Evolutionary conservation across 2,329 filamentous ascomycete genomes (phyloP).

Genomic region (Fusarium equiseti): DNA sequence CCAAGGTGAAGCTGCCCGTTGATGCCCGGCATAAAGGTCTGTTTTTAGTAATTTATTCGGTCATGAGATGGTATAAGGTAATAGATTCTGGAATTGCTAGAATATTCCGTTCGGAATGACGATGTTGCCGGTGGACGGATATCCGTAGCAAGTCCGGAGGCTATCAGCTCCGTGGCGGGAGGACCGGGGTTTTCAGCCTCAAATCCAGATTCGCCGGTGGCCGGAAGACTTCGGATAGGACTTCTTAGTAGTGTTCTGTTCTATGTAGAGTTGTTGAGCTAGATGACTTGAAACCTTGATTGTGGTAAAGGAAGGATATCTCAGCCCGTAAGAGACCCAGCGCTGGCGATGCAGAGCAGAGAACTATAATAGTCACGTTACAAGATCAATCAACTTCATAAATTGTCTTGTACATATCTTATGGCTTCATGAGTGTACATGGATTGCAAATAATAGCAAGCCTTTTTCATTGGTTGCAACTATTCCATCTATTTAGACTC

Average conservation of each 20-base stretch:
- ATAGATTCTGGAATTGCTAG: background rate
- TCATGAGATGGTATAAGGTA: background rate
- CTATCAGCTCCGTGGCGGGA: conserved; percentile 8
- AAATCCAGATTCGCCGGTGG: conserved; percentile 11
- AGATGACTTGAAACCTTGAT: background rate
- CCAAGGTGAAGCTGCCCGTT: background rate
- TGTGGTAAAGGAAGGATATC: background rate
- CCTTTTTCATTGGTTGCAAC: too few species aligned
- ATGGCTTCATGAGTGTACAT: background rate
- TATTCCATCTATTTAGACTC: conserved; percentile 19
- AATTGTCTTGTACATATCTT: background rate
- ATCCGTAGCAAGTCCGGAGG: conserved; percentile 4
- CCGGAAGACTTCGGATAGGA: background rate
- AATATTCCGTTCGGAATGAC: background rate
- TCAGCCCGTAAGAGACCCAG: background rate
- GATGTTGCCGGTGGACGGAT: background rate
- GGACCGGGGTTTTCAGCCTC: conserved; percentile 22
- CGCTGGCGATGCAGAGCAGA: background rate
- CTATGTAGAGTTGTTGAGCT: background rate
- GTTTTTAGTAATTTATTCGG: background rate
- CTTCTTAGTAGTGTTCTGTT: background rate
- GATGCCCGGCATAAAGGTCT: background rate
- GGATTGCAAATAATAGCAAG: background rate
- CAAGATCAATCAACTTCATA: background rate
- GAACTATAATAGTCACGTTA: background rate